A percentile compares a stretch with the other conserved stretches of the same genome.
These are phyloP conservation scores for Crithidia brevicula DNA, from an alignment of 208 protist genomes.

Conservation along the genomic window DNA sequence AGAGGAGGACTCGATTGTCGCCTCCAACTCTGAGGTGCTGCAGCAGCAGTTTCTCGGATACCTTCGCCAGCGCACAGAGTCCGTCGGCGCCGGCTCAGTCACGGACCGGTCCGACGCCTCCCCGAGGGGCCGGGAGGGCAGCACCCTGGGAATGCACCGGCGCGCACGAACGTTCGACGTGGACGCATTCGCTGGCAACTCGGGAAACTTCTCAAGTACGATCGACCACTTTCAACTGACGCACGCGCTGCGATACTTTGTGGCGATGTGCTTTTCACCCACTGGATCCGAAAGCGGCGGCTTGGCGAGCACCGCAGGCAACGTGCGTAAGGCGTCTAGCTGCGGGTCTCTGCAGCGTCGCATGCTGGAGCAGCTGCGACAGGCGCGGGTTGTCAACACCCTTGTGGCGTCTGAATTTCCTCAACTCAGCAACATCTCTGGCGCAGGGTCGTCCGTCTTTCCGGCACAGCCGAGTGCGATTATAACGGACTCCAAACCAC, in stretches of 20 bases:
- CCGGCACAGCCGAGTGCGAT: constrained; percentile 5
- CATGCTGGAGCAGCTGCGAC: constrained; percentile 24
- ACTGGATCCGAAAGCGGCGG: constrained; percentile 1
- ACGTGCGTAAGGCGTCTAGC: not conserved
- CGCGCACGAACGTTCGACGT: constrained; percentile 30
- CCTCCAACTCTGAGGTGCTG: constrained; percentile 10
- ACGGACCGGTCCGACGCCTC: constrained; percentile 26
- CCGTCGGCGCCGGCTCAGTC: constrained; percentile 10
- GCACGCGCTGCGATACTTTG: constrained; percentile 35
- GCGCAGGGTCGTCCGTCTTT: constrained; percentile 1
- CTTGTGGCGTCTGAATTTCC: constrained; percentile 17
- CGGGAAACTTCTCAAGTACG: constrained; percentile 19
- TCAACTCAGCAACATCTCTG: constrained; percentile 7
- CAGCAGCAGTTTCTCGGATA: constrained; percentile 30
- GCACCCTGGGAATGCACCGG: constrained; percentile 7
- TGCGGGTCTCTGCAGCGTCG: constrained; percentile 26
- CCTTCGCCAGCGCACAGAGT: constrained; percentile 26
- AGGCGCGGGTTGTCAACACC: constrained; percentile 20
- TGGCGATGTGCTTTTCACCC: constrained; percentile 30
- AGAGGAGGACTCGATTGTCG: constrained; percentile 8
- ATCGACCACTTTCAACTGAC: constrained; percentile 35
- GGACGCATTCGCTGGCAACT: constrained; percentile 13
- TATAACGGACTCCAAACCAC: constrained; percentile 15
- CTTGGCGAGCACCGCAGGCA: constrained; percentile 16
- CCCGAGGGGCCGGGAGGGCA: constrained; percentile 19